These are phyloP conservation scores for Russula foetens DNA, from an alignment of 768 basidiomycete genomes.

Conservation along the genomic window DNA sequence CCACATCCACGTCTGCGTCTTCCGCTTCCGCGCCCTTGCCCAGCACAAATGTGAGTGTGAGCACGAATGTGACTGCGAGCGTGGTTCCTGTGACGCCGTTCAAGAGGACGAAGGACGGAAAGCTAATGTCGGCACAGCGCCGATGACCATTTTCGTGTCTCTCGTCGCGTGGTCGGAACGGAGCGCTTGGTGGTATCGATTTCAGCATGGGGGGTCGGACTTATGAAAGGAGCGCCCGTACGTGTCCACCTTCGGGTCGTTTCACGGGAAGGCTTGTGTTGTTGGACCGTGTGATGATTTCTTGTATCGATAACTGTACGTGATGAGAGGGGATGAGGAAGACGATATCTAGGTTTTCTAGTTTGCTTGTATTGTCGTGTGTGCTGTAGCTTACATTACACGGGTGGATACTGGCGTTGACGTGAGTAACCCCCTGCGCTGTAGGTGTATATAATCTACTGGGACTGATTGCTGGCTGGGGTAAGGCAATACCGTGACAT, in stretches of 20 bases:
- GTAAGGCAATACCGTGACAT: no score
- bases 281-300: no score
- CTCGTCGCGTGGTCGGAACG: no score
- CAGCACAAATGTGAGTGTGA: background rate
- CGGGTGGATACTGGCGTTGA: background rate
- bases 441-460: no score
- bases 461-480: no score
- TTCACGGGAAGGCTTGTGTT: no score
- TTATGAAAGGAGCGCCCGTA: no score
- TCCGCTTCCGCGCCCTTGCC: background rate
- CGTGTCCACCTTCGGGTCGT: no score
- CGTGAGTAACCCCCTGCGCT: no score
- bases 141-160: background rate
- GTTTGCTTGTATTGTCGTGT: background rate
- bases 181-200: no score
- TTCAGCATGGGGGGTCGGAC: no score
- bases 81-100: background rate
- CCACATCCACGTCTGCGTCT: background rate
- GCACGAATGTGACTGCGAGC: background rate
- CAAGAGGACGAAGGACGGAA: conserved; percentile 2
- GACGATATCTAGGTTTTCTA: background rate
- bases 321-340: background rate
- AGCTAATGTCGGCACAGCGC: background rate
- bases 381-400: background rate
- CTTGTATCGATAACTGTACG: background rate